Evolutionary conservation across 306 rosid species (phyloP).

Genomic region (Coriaria nepalensis): DNA sequence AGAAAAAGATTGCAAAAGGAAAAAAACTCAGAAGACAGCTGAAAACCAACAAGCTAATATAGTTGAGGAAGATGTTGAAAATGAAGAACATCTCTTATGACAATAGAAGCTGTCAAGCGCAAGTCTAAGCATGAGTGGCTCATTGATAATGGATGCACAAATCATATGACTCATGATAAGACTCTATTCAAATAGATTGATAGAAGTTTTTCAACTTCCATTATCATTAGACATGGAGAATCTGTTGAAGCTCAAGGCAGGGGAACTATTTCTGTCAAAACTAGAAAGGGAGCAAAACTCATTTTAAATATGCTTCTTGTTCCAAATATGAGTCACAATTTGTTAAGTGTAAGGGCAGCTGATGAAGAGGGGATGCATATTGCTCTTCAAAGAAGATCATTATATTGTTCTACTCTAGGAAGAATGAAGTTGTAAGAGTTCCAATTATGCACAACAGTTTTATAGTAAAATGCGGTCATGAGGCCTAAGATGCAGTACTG

Average conservation of each 20-base stretch:
- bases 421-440: background rate
- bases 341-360: background rate
- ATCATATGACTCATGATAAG: slow-evolving; percentile 3
- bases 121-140: background rate
- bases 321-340: background rate
- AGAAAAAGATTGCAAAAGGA: too few relatives aligned
- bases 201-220: background rate
- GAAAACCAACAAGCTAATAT: background rate
- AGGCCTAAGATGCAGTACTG: too few relatives aligned
- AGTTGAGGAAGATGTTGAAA: background rate
- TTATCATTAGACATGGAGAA: slow-evolving; percentile 2
- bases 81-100: background rate
- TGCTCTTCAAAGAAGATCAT: background rate
- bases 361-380: background rate
- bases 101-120: background rate
- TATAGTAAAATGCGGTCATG: too few relatives aligned
- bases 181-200: background rate
- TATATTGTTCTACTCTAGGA: background rate
- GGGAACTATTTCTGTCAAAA: background rate
- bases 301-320: background rate
- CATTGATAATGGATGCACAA: background rate
- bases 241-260: background rate
- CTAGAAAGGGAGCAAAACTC: background rate
- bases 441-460: background rate
- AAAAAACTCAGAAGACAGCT: too few relatives aligned